phyloP scores from a whole-genome alignment of 345 rosid species.

The Gossypium rotundifolium region DNA sequence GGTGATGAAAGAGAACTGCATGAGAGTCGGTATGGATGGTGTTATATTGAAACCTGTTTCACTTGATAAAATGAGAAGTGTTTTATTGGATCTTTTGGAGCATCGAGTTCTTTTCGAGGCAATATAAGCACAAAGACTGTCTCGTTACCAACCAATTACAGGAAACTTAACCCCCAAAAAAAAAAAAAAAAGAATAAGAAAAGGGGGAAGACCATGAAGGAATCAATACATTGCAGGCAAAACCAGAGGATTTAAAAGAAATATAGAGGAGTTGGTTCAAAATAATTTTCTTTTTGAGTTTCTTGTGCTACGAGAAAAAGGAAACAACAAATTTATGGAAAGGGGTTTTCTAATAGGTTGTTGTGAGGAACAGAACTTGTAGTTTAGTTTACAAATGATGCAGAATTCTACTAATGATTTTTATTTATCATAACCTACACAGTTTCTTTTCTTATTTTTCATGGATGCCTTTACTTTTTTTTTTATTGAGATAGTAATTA shows the following conservation, averaged over 20 bases:
- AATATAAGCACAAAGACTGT: constrained; percentile 14
- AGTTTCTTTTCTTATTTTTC: too few relatives aligned
- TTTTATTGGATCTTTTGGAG: constrained; percentile 67
- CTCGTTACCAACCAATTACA: not conserved
- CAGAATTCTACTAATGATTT: not conserved
- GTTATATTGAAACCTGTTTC: constrained; percentile 70
- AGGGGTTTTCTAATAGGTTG: not conserved
- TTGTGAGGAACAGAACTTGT: not conserved
- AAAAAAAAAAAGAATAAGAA: too few relatives aligned
- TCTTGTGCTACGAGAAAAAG: not conserved
- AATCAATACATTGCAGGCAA: not conserved
- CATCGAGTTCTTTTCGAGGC: constrained; percentile 52
- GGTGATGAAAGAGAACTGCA: constrained; percentile 67
- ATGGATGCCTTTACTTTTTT: too few relatives aligned
- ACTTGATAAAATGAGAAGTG: constrained; percentile 75
- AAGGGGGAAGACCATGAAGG: not conserved
- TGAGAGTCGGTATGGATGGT: constrained; percentile 79
- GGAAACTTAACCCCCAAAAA: not conserved
- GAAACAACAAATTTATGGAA: not conserved
- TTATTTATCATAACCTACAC: too few relatives aligned
- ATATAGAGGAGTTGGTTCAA: not conserved
- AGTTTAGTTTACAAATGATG: not conserved
- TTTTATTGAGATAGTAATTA: too few relatives aligned
- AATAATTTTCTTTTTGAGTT: not conserved
- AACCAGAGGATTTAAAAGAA: not conserved